Percentiles rank a stretch among this genome's conserved stretches.
phyloP scores from a whole-genome alignment of 2,329 filamentous ascomycete species.

The Ophiostoma sp. region DNA sequence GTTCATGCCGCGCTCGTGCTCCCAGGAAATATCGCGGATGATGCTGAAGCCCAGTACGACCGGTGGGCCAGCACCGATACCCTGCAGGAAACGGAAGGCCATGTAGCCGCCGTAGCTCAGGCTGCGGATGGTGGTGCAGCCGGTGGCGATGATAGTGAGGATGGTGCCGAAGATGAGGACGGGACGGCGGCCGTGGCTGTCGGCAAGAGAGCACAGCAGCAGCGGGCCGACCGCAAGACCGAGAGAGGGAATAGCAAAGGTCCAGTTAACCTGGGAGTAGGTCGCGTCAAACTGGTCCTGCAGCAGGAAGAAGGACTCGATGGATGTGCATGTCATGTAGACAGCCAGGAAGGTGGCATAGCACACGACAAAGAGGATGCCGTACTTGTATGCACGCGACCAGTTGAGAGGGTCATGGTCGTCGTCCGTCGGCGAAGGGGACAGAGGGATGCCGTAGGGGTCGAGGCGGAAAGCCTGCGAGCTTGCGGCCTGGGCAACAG shows the following conservation, averaged over 20 bases:
- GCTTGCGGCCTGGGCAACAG: constrained; percentile 12
- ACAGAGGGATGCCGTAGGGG: constrained; percentile 21
- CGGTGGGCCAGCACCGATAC: constrained; percentile 50
- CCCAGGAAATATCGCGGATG: constrained; percentile 52
- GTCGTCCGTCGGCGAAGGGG: constrained; percentile 23
- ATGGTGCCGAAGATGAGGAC: constrained; percentile 43
- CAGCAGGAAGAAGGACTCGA: constrained; percentile 48
- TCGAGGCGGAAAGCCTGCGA: constrained; percentile 13
- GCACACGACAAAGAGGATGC: constrained; percentile 49
- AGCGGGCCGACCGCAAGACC: constrained; percentile 47
- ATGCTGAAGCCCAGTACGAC: constrained; percentile 52
- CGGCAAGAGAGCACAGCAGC: constrained; percentile 30
- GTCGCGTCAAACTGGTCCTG: constrained; percentile 43
- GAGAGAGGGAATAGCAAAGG: constrained; percentile 46
- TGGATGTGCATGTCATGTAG: constrained; percentile 53
- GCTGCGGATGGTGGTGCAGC: constrained; percentile 28
- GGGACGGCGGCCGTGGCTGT: constrained; percentile 49
- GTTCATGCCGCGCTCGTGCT: constrained; percentile 51
- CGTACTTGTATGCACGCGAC: constrained; percentile 43
- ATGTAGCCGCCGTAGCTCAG: constrained; percentile 47
- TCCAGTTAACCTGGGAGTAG: constrained; percentile 29
- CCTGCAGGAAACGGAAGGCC: constrained; percentile 55
- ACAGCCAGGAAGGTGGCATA: constrained; percentile 46
- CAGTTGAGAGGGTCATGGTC: constrained; percentile 52
- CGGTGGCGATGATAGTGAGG: constrained; percentile 34